Conservation (phyloP, 139 green algal genomes). For the Coelastrella sp. region DNA sequence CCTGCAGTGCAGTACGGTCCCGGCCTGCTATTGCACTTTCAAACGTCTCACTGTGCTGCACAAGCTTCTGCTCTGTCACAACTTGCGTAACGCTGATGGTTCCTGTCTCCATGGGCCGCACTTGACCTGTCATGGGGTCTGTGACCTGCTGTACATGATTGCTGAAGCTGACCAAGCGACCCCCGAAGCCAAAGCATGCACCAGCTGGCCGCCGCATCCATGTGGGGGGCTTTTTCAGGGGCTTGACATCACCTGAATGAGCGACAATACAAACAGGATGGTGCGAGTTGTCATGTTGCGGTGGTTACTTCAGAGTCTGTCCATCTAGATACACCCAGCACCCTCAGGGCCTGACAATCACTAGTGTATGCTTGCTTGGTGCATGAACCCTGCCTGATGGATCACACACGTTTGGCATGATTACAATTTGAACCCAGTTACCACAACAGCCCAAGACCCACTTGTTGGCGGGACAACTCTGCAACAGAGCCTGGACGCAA, state of each 20-base stretch:
- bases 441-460: too few species aligned
- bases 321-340: too few species aligned
- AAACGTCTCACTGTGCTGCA: slow-evolving; percentile 77
- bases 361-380: too few species aligned
- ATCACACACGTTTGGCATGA: too few species aligned
- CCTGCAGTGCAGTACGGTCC: slow-evolving; percentile 64
- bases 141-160: slow-evolving; percentile 65
- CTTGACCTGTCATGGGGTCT: slow-evolving; percentile 58
- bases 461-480: too few species aligned
- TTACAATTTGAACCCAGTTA: too few species aligned
- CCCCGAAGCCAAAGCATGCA: slow-evolving; percentile 91
- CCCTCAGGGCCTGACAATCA: too few species aligned
- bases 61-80: slow-evolving; percentile 81
- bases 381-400: too few species aligned
- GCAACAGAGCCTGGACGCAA: too few species aligned
- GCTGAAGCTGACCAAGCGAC: slow-evolving; percentile 76
- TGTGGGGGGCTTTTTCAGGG: slow-evolving; percentile 73
- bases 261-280: not conserved
- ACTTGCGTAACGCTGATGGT: slow-evolving; percentile 53
- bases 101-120: slow-evolving; percentile 14
- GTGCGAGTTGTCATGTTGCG: not conserved
- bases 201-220: slow-evolving; percentile 89
- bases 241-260: slow-evolving; percentile 51
- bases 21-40: slow-evolving; percentile 78
- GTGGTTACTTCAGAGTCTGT: too few species aligned